These are phyloP conservation scores for Verbascum thapsus DNA, from an alignment of 257 asterid genomes.

Conservation along the genomic window DNA sequence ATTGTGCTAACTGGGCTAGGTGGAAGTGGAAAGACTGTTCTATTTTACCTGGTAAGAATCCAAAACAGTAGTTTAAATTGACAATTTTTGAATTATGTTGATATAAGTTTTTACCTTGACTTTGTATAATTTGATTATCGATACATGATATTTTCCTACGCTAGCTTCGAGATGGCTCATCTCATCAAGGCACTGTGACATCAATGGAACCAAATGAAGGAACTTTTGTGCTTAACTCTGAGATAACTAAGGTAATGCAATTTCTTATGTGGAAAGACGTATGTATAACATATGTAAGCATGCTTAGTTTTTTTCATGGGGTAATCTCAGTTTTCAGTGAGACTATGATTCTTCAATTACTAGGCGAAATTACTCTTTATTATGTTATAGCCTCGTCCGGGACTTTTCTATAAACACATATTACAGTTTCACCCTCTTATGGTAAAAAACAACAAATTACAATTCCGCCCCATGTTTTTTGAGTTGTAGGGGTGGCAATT, in stretches of 20 bases:
- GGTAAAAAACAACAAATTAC: too few species aligned
- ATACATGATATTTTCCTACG: constrained; percentile 10
- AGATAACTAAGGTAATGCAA: constrained; percentile 44
- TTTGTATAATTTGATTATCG: constrained; percentile 4
- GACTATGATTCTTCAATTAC: not conserved
- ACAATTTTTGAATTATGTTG: not conserved
- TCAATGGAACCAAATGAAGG: constrained; percentile 90
- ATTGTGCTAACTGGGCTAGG: constrained; percentile 50
- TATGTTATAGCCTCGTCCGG: not conserved
- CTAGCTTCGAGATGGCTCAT: constrained; percentile 87
- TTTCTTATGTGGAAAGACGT: constrained; percentile 7
- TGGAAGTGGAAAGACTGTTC: constrained; percentile 63
- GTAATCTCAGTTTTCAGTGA: not conserved
- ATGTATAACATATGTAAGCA: not conserved
- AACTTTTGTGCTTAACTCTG: constrained; percentile 67
- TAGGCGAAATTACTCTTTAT: not conserved
- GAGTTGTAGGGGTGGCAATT: too few species aligned
- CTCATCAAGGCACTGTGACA: constrained; percentile 87
- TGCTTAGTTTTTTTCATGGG: not conserved
- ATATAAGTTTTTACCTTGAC: not conserved
- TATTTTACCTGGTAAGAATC: constrained; percentile 47
- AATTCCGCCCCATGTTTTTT: too few species aligned
- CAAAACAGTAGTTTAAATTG: not conserved
- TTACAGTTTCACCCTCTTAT: too few species aligned
- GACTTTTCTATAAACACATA: not conserved